Conservation (phyloP, 371 early-diverging fungal genomes). For the Mucor plumbeus region DNA sequence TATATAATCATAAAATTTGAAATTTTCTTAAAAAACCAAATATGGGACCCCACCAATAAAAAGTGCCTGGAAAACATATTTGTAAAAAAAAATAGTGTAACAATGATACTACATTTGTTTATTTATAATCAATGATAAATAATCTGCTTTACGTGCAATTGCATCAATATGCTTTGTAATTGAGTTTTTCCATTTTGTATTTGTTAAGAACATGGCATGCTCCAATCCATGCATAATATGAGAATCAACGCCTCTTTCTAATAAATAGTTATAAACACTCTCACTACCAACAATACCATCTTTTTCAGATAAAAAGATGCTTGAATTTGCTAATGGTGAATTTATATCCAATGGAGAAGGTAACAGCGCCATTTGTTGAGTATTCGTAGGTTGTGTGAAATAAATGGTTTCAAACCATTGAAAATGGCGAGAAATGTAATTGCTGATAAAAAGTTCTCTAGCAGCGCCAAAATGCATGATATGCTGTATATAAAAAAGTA, state of each 20-base stretch:
- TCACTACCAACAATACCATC: constrained; percentile 53
- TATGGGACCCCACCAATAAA: no score
- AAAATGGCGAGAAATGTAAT: constrained; percentile 68
- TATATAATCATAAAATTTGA: no score
- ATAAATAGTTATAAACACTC: constrained; percentile 41
- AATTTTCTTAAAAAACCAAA: no score
- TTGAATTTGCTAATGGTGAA: constrained; percentile 27
- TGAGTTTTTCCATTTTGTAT: constrained; percentile 40
- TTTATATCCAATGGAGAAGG: constrained; percentile 8
- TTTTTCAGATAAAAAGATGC: constrained; percentile 49
- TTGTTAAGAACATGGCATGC: constrained; percentile 57
- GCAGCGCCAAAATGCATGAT: constrained; percentile 64
- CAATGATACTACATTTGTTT: not conserved
- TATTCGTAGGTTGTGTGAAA: constrained; percentile 34
- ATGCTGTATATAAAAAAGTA: constrained; percentile 26
- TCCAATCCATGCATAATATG: constrained; percentile 50
- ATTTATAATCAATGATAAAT: constrained; percentile 13
- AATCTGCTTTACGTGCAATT: constrained; percentile 34
- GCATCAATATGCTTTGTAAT: constrained; percentile 35
- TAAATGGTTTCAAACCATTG: constrained; percentile 64
- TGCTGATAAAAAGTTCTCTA: constrained; percentile 66
- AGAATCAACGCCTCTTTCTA: constrained; percentile 24
- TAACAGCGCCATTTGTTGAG: not conserved
- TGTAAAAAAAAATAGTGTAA: not conserved
- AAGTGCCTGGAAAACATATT: no score